Base-by-base conservation (phyloP, 2,329 filamentous ascomycete species). In the Trichoderma harzianum region DNA sequence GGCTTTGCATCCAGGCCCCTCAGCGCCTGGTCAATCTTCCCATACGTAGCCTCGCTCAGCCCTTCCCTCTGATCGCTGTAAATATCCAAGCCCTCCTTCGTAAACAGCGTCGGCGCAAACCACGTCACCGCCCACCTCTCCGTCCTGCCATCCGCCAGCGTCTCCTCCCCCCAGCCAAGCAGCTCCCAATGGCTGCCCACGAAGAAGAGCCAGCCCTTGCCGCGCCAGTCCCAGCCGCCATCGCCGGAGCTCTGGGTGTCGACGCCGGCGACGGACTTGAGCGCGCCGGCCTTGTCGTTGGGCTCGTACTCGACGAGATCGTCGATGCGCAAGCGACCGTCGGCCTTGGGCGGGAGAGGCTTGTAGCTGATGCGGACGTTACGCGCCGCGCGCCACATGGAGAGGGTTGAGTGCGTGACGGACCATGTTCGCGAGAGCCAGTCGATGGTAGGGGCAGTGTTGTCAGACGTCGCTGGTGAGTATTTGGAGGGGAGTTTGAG, bases 61-160 rank as follows among this genome's bases (percentile, higher is more conserved):
- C 92, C 92, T 73, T 86, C 87, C 66, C 82, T 86, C 18, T 86
- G 84, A 75, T 92, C 86, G 60, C 89, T 90, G 80, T 95, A 96
- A 11, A 97, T 81, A 81, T 97, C 94, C 34, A 97, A 77, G 0
- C 94, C 94, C 71, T 93, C 92, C 74, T 92, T 91, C 7, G 93
- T 96, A 76, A 97, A 97, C 58, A 95, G 76, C 28, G 93, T 97
- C 77, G 92, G 91, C 74, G 91, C 90, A 80, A 97, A 97, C 86
- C 91, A 95, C 5, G 93, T 97, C 16, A 97, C 92, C 1, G 88
- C 89, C 92, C 93, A 97, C 76, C 86, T 86, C 80, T 89, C 87
- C 62, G 76, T 79, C 10, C 77, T 79, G 1, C 81, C 82, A 36
- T 79, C 83, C 16, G 81, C 79, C 26, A 81, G 75, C 39, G 78